Conservation (phyloP, 2,329 filamentous ascomycete genomes). For the Dactylellina parvicollis region DNA sequence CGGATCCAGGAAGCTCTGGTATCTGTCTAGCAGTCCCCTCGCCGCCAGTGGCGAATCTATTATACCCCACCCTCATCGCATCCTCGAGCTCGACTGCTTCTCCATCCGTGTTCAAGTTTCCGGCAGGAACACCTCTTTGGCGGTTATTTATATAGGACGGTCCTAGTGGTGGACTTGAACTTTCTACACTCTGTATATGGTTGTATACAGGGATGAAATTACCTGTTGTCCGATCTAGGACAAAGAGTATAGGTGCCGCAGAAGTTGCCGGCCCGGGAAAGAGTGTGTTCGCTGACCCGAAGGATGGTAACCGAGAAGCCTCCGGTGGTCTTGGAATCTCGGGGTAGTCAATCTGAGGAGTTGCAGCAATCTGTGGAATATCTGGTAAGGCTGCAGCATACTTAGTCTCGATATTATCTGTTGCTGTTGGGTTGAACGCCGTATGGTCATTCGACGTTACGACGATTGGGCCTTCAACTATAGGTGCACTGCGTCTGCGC, state of each 20-base stretch:
- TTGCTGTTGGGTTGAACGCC: not conserved
- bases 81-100: too few species aligned
- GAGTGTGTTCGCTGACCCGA: not conserved
- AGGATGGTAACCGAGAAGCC: not conserved
- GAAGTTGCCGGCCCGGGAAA: not conserved
- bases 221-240: slow-evolving; percentile 16
- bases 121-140: too few species aligned
- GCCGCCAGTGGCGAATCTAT: too few species aligned
- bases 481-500: not conserved
- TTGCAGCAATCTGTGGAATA: too few species aligned
- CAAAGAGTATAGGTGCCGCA: slow-evolving; percentile 6
- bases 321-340: not conserved
- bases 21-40: too few species aligned
- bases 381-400: not conserved
- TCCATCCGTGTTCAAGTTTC: too few species aligned
- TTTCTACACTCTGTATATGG: not conserved
- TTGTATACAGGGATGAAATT: slow-evolving; percentile 10
- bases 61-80: too few species aligned
- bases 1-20: too few species aligned
- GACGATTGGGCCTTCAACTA: not conserved
- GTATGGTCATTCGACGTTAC: not conserved
- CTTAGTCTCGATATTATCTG: not conserved
- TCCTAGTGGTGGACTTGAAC: not conserved
- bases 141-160: too few species aligned
- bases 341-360: not conserved